Base-by-base conservation (phyloP, 2,329 filamentous ascomycete genomes). In the Herpotrichia juniperi region DNA sequence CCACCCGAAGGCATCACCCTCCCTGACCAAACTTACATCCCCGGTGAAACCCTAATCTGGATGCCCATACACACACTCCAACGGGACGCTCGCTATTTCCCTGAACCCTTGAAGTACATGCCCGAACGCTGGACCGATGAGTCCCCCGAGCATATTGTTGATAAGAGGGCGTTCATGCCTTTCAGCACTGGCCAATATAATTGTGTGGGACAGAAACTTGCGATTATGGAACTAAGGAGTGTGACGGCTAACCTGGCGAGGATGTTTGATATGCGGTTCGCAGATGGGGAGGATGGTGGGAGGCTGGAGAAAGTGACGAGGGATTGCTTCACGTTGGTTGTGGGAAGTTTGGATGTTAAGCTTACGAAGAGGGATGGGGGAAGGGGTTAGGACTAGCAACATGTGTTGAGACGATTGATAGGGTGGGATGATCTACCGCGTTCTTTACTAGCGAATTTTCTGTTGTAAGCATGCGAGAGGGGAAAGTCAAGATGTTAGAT, bases 171-270 rank as follows among this genome's bases (percentile, higher is more conserved):
- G 0, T 93, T 90, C 72, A 89, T 87, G 57, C 86, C 90, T 1
- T 91, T 90, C 61, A 84, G 81, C 28, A 76, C 88, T 48, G 88
- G 88, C 0, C 80, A 85, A 0, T 78, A 87, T n/a, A 86, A 85
- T 3, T 91, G 88, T 64, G 87, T 90, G 25, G 88, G 87, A 1
- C 90, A 89, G 78, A 81, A 69, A 1, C 73, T 89, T 31, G 85
- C 85, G 0, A 86, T 88, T 59, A 77, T 83, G 48, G 86, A 89
- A 75, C 83, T 89, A 80, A 80, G 77, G 50, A 82, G 81, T 14
- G 81, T 85, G 4, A 62, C 87, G 34, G 86, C 85, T 26, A 76
- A 86, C n/a, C 73, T 84, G 26, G 64, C 88, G 39, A 85, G 78
- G 58, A 54, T 80, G 53, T 89, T 86, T 59, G 85, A 88, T 46